These are phyloP conservation scores for Rhizopus delemar DNA, from an alignment of 371 early-diverging fungal species.

Conservation along the genomic window DNA sequence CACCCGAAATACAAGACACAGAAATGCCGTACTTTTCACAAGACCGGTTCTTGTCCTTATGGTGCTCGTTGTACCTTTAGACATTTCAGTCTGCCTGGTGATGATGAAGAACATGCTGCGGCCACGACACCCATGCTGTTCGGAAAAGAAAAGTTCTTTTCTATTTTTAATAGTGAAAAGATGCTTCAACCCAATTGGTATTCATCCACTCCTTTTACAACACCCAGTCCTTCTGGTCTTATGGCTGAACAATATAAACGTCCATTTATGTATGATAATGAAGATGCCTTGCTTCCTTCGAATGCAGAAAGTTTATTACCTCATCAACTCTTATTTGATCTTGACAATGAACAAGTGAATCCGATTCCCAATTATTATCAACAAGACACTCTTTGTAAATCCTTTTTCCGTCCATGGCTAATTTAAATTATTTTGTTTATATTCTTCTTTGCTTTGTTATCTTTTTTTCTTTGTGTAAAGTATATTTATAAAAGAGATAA, in stretches of 20 bases:
- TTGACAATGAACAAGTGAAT: constrained; percentile 10
- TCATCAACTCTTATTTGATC: constrained; percentile 34
- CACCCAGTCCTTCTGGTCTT: neutral
- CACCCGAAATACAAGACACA: constrained; percentile 97
- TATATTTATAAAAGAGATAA: too few relatives aligned
- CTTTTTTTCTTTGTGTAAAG: too few relatives aligned
- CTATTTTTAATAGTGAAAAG: neutral
- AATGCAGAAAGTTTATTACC: constrained; percentile 42
- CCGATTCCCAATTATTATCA: constrained; percentile 4
- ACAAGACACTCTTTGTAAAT: constrained; percentile 9
- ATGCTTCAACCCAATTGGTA: constrained; percentile 17
- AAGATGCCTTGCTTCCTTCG: constrained; percentile 26
- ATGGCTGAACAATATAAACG: neutral
- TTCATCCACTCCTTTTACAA: constrained; percentile 4
- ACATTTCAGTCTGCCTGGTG: constrained; percentile 56
- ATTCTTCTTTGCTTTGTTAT: neutral
- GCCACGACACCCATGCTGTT: neutral
- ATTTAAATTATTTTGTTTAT: constrained; percentile 12
- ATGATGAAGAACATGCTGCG: neutral
- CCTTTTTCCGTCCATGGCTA: constrained; percentile 29
- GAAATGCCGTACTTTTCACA: constrained; percentile 85
- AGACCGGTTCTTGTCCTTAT: constrained; percentile 92
- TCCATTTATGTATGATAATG: constrained; percentile 4
- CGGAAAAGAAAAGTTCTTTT: neutral
- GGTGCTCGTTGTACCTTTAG: constrained; percentile 95